Evolutionary conservation across 1,284 basidiomycete species (phyloP).

Genomic region (Omphalotus olearius): DNA sequence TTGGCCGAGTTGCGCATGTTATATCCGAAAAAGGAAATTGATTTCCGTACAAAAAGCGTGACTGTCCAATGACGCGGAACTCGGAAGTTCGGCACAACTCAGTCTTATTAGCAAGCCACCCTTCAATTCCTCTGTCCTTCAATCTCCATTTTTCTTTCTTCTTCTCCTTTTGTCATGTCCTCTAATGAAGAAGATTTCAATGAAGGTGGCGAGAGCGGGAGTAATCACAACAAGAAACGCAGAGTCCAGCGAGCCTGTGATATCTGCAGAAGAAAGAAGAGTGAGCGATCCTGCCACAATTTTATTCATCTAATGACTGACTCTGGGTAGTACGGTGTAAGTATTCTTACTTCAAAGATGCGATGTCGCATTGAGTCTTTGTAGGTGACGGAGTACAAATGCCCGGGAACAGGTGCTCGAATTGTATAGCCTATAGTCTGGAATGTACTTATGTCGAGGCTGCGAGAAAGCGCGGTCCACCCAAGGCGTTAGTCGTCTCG

Average conservation of each 20-base stretch:
- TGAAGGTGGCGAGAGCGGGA: conserved; percentile 21
- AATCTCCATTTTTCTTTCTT: background rate
- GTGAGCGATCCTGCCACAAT: conserved; percentile 33
- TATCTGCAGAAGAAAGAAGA: conserved; percentile 72
- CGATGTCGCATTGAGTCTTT: background rate
- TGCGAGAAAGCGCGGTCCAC: conserved; percentile 79
- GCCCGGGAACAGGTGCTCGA: conserved; percentile 70
- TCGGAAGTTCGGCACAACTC: too few species aligned
- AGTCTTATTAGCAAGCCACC: background rate
- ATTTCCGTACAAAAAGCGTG: too few species aligned
- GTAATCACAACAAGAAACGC: conserved; percentile 49
- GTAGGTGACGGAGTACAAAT: conserved; percentile 62
- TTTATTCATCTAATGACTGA: conserved; percentile 8
- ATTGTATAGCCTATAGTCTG: conserved; percentile 68
- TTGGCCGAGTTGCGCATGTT: too few species aligned
- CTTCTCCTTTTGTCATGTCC: conserved; percentile 27
- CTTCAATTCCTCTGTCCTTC: background rate
- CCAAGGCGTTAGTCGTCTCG: conserved; percentile 71
- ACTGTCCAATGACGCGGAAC: too few species aligned
- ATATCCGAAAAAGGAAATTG: too few species aligned
- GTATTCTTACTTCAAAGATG: conserved; percentile 17
- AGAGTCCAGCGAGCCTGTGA: conserved; percentile 74
- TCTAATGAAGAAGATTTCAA: conserved; percentile 39
- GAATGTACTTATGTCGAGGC: conserved; percentile 79
- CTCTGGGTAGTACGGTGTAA: conserved; percentile 48